Conservation (phyloP, 345 rosid genomes). For the Jatropha curcas region DNA sequence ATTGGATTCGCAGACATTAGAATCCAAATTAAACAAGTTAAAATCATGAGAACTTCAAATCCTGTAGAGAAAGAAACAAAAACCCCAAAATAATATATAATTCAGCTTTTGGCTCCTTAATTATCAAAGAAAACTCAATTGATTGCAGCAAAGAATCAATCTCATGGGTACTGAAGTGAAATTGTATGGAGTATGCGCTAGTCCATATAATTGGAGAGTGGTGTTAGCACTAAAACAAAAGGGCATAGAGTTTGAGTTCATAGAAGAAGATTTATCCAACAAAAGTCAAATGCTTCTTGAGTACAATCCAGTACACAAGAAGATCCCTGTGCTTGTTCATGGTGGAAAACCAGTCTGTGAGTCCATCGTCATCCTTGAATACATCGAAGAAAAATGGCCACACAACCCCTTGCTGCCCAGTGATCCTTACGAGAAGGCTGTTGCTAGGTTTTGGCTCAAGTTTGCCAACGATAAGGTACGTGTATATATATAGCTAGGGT, state of each 20-base stretch:
- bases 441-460: conserved; percentile 10
- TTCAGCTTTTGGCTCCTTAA: background rate
- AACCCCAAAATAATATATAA: background rate
- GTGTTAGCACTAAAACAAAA: conserved; percentile 4
- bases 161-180: conserved; percentile 2
- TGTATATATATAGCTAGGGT: background rate
- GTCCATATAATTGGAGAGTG: conserved; percentile 7
- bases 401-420: background rate
- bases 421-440: conserved; percentile 7
- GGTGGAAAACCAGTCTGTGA: background rate
- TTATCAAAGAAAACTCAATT: background rate
- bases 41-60: too few species aligned
- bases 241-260: conserved; percentile 5
- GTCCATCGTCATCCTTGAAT: conserved; percentile 4
- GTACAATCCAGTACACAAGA: conserved; percentile 1
- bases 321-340: conserved; percentile 12
- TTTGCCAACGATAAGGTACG: conserved; percentile 2
- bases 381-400: conserved; percentile 11
- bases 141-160: too few species aligned
- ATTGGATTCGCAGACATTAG: background rate
- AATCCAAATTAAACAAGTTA: background rate
- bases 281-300: background rate
- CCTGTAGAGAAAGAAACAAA: background rate
- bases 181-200: background rate
- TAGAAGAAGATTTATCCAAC: conserved; percentile 6